Evolutionary conservation across 371 early-diverging fungal genomes (phyloP).

Genomic region (Mucor velutinosus): DNA sequence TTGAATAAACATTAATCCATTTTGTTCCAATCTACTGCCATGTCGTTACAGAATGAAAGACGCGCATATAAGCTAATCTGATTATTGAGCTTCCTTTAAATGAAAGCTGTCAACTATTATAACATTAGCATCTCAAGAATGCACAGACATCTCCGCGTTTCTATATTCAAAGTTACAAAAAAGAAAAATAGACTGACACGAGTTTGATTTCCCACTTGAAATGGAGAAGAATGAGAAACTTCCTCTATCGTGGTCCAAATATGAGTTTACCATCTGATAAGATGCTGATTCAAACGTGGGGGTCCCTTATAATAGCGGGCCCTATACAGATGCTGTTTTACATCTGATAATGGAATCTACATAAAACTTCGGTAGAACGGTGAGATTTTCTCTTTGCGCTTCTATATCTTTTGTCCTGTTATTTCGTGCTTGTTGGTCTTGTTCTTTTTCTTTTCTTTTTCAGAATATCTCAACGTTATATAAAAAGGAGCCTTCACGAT

Average conservation of each 20-base stretch:
- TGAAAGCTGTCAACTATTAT: background rate
- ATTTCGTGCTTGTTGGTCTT: background rate
- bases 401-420: background rate
- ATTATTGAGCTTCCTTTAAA: background rate
- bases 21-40: background rate
- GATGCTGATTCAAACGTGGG: slow-evolving; percentile 3
- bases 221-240: slow-evolving; percentile 5
- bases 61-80: background rate
- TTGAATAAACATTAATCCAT: background rate
- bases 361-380: background rate
- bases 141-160: slow-evolving; percentile 9
- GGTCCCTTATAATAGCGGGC: background rate
- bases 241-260: slow-evolving; percentile 2
- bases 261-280: slow-evolving; percentile 13
- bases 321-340: background rate
- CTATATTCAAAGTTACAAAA: background rate
- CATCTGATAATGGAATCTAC: slow-evolving; percentile 1
- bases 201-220: slow-evolving; percentile 9
- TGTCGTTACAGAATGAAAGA: background rate
- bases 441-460: background rate
- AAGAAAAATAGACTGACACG: background rate
- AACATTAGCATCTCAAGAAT: background rate
- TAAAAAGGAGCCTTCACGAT: background rate
- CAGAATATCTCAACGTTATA: background rate
- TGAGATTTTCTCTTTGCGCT: slow-evolving; percentile 1